These are phyloP conservation scores for Mucor racemosus DNA, from an alignment of 371 early-diverging fungal species.

Conservation along the genomic window DNA sequence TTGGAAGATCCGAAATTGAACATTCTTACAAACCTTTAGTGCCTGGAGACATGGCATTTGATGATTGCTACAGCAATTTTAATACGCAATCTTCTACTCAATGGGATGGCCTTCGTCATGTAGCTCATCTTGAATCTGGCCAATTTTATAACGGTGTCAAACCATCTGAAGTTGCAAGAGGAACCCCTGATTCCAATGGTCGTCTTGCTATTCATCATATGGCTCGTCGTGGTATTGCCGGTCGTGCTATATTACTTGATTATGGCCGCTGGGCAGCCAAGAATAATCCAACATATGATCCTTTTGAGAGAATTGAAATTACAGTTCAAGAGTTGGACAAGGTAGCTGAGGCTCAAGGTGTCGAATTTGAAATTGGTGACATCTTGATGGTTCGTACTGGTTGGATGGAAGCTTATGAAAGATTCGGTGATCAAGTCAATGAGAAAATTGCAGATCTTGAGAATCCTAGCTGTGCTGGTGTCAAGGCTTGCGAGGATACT, in stretches of 20 bases:
- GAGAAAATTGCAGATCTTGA: conserved; percentile 16
- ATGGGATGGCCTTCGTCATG: conserved; percentile 53
- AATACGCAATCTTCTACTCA: conserved; percentile 49
- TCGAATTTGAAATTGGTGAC: conserved; percentile 43
- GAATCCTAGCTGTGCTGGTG: conserved; percentile 33
- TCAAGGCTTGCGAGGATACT: conserved; percentile 48
- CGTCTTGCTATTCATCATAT: conserved; percentile 50
- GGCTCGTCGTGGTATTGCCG: conserved; percentile 51
- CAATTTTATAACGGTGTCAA: conserved; percentile 41
- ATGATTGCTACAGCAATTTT: conserved; percentile 43
- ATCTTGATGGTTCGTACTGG: conserved; percentile 49
- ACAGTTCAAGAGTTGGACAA: conserved; percentile 42
- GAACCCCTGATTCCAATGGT: conserved; percentile 12
- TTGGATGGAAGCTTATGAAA: conserved; percentile 36
- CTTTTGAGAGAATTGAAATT: conserved; percentile 37
- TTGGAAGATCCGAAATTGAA: conserved; percentile 29
- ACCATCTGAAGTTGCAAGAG: conserved; percentile 25
- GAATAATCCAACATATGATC: conserved; percentile 32
- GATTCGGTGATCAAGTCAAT: conserved; percentile 13
- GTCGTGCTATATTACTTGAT: conserved; percentile 50
- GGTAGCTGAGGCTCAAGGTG: conserved; percentile 42
- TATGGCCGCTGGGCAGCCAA: conserved; percentile 45
- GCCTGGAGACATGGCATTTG: conserved; percentile 25
- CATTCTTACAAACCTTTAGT: conserved; percentile 30
- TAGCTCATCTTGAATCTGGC: conserved; percentile 25